These are phyloP conservation scores for Alloteropsis semialata DNA, from an alignment of 176 grass and related monocot species.

Conservation along the genomic window DNA sequence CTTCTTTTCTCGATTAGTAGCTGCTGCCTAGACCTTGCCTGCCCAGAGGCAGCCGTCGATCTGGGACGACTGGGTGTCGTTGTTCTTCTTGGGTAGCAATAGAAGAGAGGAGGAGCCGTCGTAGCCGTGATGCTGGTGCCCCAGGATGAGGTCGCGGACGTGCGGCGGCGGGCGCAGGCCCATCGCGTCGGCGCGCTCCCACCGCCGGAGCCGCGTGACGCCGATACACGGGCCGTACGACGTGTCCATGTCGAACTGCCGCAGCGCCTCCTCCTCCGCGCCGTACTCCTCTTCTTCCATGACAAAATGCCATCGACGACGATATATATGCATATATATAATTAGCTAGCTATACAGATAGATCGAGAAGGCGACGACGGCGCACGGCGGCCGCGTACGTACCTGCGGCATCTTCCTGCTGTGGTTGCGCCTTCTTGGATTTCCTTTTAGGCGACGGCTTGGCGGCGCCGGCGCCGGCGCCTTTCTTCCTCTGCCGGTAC, in stretches of 20 bases:
- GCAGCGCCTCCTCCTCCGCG: slow-evolving; percentile 7
- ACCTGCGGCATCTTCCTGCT: background rate
- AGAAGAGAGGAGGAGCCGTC: background rate
- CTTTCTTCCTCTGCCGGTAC: slow-evolving; percentile 23
- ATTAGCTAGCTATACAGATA: background rate
- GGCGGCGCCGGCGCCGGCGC: too few relatives aligned
- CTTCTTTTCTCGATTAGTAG: too few relatives aligned
- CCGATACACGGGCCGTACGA: slow-evolving; percentile 36
- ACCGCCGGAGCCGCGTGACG: slow-evolving; percentile 4
- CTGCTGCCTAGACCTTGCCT: slow-evolving; percentile 24
- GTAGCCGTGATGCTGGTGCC: fast-evolving
- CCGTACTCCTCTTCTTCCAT: background rate
- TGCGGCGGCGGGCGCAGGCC: slow-evolving; percentile 24
- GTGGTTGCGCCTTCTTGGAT: background rate
- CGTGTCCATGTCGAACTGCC: slow-evolving; percentile 47
- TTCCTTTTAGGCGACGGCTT: background rate
- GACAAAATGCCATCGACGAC: background rate
- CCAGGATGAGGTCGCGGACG: slow-evolving; percentile 5
- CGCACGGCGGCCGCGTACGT: background rate
- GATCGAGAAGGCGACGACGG: background rate
- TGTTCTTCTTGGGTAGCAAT: background rate
- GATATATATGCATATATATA: too few relatives aligned
- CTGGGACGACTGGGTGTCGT: background rate
- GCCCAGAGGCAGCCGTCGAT: background rate
- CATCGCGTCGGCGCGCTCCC: slow-evolving; percentile 30